A percentile compares a stretch with the other conserved stretches of the same genome.
These are phyloP conservation scores for Xylaria arbuscula DNA, from an alignment of 2,329 filamentous ascomycete species.

Conservation along the genomic window DNA sequence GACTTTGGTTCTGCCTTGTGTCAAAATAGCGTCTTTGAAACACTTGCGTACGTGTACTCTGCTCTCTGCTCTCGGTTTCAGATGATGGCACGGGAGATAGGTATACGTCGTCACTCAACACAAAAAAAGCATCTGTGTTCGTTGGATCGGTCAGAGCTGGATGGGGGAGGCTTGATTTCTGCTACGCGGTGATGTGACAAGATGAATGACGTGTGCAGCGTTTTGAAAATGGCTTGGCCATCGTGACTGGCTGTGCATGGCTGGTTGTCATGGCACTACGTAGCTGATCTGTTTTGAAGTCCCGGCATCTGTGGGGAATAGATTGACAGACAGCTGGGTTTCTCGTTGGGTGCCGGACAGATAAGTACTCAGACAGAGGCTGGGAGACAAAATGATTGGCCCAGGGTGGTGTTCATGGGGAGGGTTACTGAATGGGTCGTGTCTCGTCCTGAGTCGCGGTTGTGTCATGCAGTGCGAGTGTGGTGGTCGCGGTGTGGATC, in stretches of 20 bases:
- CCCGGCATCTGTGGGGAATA: constrained; percentile 17
- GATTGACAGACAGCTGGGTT: not conserved
- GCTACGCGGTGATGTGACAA: not conserved
- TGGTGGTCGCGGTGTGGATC: constrained; percentile 9
- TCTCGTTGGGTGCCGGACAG: no score
- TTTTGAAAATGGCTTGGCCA: constrained; percentile 20
- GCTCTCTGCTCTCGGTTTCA: not conserved
- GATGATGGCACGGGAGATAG: not conserved
- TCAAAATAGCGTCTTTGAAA: not conserved
- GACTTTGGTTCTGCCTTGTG: not conserved
- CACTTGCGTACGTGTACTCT: not conserved
- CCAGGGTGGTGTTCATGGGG: constrained; percentile 4
- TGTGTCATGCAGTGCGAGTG: constrained; percentile 6
- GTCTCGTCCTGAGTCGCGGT: constrained; percentile 33
- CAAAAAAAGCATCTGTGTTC: not conserved
- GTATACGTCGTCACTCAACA: not conserved
- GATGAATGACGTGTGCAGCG: constrained; percentile 34
- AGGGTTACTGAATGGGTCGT: constrained; percentile 8
- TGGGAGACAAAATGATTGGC: constrained; percentile 20
- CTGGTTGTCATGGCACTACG: constrained; percentile 1
- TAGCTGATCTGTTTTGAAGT: constrained; percentile 22
- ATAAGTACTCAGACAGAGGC: not conserved
- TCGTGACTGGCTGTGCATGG: constrained; percentile 14
- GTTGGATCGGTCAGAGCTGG: not conserved
- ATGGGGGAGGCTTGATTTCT: not conserved